Evolutionary conservation across 495 filamentous ascomycete species (phyloP), one percentile per base, ranked within the genome.

Genomic region (Penicillium cataractarum): DNA sequence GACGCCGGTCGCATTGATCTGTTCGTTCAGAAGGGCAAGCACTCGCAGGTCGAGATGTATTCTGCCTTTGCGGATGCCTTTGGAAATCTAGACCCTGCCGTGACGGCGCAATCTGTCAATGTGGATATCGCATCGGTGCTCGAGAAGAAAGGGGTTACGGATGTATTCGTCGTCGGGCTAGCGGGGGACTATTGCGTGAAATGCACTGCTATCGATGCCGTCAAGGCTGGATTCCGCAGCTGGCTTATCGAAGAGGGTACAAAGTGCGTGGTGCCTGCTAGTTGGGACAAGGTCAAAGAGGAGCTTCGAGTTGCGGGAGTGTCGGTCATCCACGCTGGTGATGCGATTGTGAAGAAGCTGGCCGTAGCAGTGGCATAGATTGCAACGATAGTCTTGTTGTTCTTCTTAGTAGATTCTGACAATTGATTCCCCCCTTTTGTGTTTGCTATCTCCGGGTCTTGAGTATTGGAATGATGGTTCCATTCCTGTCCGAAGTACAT

Each of bases 111-210:
- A 9, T 81, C 86, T 15, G 82, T 83, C 62, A 85, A 87, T 69
- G 80, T 82, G 66, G 84, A 86, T 61, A 76, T 99, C 26, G 82
- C 78, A 9, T 76, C 69, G 8, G 65, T 78, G 54, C 78, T 99
- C 60, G 76, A 68, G 44, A 80, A 80, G 15, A 78, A 73, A 22
- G 78, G 75, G n/a, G 80, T 95, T 33, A 91, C 88, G 7, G 83
- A 93, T 69, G 84, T 97, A 4, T 97, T 89, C 75, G 82, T 92
- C 22, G 91, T 91, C 10, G 95, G 95, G 6, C 71, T 99, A 53
- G 93, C 95, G 37, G 88, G 84, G 32, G 95, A 97, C 75, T 96
- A 89, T 73, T 99, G 95, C 74, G 95, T 99, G 49, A 89, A 87
- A 71, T 79, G 70, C 63, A 96, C 90, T 51, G 94, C 92, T 2